Conservation (phyloP, 805 yeast genomes). For the Metschnikowia anglica region DNA sequence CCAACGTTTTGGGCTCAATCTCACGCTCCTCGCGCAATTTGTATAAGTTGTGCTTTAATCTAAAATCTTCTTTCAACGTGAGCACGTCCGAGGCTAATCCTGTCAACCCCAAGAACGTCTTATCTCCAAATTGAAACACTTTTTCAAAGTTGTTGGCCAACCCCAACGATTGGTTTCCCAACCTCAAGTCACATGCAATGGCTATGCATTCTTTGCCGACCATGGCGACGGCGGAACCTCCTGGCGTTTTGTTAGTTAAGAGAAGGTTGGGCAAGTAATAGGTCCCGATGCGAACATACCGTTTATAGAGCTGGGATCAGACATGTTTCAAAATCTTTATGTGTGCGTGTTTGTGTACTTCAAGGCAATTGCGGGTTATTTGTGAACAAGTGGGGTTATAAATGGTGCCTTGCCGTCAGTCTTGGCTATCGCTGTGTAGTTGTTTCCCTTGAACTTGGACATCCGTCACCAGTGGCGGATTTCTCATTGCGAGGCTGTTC, state of each 20-base stretch:
- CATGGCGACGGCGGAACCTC: conserved; percentile 99
- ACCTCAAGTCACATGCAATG: conserved; percentile 90
- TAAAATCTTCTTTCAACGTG: conserved; percentile 77
- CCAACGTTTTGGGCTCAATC: conserved; percentile 91
- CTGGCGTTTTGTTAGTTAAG: conserved; percentile 28
- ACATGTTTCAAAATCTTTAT: conserved; percentile 36
- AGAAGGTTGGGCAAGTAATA: conserved; percentile 11
- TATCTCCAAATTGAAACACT: conserved; percentile 75
- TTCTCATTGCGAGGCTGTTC: conserved; percentile 3
- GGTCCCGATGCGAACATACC: conserved; percentile 41
- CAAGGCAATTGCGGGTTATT: no score
- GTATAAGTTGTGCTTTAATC: conserved; percentile 83
- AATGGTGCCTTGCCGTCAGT: no score
- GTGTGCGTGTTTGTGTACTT: not conserved
- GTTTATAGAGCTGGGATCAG: conserved; percentile 77
- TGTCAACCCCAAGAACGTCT: conserved; percentile 85
- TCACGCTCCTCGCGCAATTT: conserved; percentile 87
- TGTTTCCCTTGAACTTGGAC: no score
- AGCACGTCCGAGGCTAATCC: conserved; percentile 94
- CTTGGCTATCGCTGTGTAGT: no score
- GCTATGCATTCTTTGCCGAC: conserved; percentile 98
- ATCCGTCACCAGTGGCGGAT: conserved; percentile 10
- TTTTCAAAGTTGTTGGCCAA: conserved; percentile 91
- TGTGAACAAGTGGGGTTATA: no score
- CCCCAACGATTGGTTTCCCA: conserved; percentile 92